These are phyloP conservation scores for Byssothecium circinans DNA, from an alignment of 2,329 filamentous ascomycete genomes.

Conservation along the genomic window DNA sequence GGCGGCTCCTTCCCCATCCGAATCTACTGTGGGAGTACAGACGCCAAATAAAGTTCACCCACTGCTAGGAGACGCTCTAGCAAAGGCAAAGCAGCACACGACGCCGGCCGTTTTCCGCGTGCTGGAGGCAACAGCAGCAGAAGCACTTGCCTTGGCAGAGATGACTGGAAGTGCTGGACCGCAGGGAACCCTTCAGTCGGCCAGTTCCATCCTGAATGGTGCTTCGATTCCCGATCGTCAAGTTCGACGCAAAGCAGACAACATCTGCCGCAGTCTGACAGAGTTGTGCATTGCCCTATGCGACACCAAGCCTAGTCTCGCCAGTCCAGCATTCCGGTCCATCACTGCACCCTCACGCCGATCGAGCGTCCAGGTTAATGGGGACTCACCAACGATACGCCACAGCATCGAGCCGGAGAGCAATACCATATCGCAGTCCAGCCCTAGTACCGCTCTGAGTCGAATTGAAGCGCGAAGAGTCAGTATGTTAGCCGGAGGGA, in stretches of 20 bases:
- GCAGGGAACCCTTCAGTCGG: conserved; percentile 62
- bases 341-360: conserved; percentile 31
- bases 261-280: conserved; percentile 87
- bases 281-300: conserved; percentile 83
- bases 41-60: conserved; percentile 67
- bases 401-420: conserved; percentile 42
- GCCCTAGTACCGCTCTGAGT: conserved; percentile 42
- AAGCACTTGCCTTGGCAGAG: conserved; percentile 76
- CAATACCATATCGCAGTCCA: conserved; percentile 31
- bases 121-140: conserved; percentile 77
- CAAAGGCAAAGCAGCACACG: conserved; percentile 73
- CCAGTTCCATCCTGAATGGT: conserved; percentile 65
- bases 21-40: conserved; percentile 49
- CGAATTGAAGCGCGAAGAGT: conserved; percentile 51
- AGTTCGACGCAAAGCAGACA: conserved; percentile 85
- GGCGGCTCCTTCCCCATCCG: conserved; percentile 47
- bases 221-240: conserved; percentile 72
- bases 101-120: conserved; percentile 72
- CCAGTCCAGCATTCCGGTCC: conserved; percentile 35
- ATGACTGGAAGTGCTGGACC: conserved; percentile 76
- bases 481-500: conserved; percentile 29
- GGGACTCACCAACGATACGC: conserved; percentile 36
- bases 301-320: conserved; percentile 38
- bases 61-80: conserved; percentile 76
- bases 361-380: conserved; percentile 41